phyloP scores from a whole-genome alignment of 2,329 filamentous ascomycete species.

The Cladosporium sp. region DNA sequence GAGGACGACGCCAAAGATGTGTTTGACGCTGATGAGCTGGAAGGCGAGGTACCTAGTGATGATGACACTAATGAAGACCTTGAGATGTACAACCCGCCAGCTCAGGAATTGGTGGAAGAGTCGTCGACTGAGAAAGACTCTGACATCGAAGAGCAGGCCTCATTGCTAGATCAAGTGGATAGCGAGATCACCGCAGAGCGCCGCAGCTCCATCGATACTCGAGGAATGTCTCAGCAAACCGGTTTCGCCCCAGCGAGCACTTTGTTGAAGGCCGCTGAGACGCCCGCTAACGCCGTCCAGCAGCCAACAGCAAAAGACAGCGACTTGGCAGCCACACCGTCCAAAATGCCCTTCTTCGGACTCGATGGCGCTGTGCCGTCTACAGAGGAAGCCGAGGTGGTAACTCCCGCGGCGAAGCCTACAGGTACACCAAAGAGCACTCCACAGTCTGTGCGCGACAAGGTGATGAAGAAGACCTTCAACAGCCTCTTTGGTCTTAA shows the following conservation, averaged over 20 bases:
- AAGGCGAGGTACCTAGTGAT: constrained; percentile 19
- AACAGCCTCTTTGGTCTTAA: constrained; percentile 35
- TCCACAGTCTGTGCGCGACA: constrained; percentile 29
- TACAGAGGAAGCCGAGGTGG: constrained; percentile 2
- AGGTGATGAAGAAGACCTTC: constrained; percentile 33
- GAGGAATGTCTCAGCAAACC: not conserved
- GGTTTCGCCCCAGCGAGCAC: constrained; percentile 10
- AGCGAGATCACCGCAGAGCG: not conserved
- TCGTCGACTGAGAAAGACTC: constrained; percentile 19
- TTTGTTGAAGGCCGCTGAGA: not conserved
- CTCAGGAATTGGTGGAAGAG: constrained; percentile 7
- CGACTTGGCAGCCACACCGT: not conserved
- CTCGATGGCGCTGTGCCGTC: constrained; percentile 25
- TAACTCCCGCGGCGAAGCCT: constrained; percentile 4
- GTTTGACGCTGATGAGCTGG: constrained; percentile 11
- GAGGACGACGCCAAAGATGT: constrained; percentile 27
- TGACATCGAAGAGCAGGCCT: constrained; percentile 11
- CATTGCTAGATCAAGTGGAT: not conserved
- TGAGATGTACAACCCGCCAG: not conserved
- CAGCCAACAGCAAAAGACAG: not conserved
- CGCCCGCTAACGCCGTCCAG: not conserved
- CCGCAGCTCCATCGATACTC: not conserved
- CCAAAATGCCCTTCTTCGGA: constrained; percentile 20
- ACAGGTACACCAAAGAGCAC: constrained; percentile 21
- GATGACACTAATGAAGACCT: constrained; percentile 10